Conservation (phyloP, 192 early-diverging fungal species). For the Coemansia sp. region DNA sequence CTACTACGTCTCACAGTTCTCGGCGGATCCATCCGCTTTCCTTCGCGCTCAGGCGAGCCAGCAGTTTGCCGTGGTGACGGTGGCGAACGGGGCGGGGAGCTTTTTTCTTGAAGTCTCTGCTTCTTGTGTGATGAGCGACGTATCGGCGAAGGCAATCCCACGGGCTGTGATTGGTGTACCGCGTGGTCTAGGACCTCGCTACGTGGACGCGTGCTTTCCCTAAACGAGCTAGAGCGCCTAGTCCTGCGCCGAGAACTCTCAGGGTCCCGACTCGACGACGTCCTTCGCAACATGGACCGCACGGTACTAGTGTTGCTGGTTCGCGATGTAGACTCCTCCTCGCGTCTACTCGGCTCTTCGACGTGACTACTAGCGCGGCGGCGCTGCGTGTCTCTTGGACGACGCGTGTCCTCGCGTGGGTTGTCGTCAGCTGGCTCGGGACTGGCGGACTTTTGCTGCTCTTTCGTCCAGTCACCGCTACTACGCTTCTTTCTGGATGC, state of each 20-base stretch:
- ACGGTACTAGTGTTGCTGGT: conserved; percentile 1
- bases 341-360: background rate
- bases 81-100: background rate
- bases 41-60: background rate
- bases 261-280: background rate
- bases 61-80: background rate
- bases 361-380: background rate
- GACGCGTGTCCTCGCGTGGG: background rate
- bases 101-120: background rate
- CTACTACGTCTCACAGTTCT: background rate
- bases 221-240: conserved; percentile 2
- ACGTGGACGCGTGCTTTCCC: background rate
- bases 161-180: background rate
- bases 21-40: background rate
- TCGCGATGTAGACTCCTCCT: background rate
- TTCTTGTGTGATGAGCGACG: background rate
- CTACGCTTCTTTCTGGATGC: background rate
- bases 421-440: background rate
- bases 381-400: background rate
- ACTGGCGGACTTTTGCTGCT: background rate
- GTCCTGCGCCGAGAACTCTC: background rate
- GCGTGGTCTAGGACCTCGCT: background rate
- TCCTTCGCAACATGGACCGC: background rate
- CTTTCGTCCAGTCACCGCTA: background rate
- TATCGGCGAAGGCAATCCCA: background rate